Evolutionary conservation across 805 yeast species (phyloP), one percentile per base, ranked within the genome.

Genomic region (Candida oleophila): DNA sequence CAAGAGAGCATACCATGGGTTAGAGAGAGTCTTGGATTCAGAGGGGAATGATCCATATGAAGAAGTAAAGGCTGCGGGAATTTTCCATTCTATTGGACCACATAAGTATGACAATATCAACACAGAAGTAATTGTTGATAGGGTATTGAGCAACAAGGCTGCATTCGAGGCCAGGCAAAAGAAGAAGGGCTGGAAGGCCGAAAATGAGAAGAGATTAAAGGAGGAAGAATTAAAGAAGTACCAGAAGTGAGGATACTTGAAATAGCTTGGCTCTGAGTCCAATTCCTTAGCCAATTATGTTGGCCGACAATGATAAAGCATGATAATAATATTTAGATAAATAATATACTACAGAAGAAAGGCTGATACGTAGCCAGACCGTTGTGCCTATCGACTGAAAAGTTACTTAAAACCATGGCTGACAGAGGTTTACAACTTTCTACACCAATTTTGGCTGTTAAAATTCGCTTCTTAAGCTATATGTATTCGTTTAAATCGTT

Each of bases 111-210:
- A 77, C 46, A 75, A 81, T 48, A 76, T 92, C 63, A 81, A 84
- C 43, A 81, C 89, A 2, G 78, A 79, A 46, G 81, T 81, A 30
- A 89, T 94, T 47, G 87, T 89, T 18, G 71, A 79, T 44, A 77
- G 99, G 21, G 95, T 94, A 4, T 68, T 85, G 56, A 66, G 73
- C 35, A 81, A 87, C 60, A 76, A 85, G 51, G 80, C 77, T 19
- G 77, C 82, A 16, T 94, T 88, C 61, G 89, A 87, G 59, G 92
- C 85, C 56, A 82, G 99, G 60, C 98, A 94, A 67, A 74, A 80
- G 46, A 82, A 83, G 50, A 92, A 94, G 68, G 96, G 96, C 2
- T 83, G 89, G 81, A 87, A 89, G 67, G 70, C 83, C 18, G 84
- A 77, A 54, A 55, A 55, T 9, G 77, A 72, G 50, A 50, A 45